phyloP scores from a whole-genome alignment of 1,284 basidiomycete genomes.

The Testicularia cyperi region DNA sequence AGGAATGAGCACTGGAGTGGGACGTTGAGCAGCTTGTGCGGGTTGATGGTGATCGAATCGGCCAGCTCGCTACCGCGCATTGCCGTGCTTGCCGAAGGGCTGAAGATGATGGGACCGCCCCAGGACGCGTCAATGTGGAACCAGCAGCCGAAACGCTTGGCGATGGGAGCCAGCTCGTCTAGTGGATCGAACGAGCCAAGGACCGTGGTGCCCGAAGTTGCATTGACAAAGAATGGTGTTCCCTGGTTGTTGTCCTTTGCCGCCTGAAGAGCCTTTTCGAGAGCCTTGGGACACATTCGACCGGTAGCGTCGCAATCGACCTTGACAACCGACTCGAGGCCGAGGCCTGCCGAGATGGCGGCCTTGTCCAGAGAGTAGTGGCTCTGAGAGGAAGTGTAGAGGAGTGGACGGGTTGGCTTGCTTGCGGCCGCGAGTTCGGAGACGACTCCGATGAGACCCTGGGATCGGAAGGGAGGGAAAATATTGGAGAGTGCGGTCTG shows the following conservation, averaged over 20 bases:
- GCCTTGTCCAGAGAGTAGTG: conserved; percentile 62
- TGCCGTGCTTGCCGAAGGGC: conserved; percentile 21
- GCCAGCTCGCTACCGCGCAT: conserved; percentile 55
- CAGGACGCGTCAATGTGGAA: conserved; percentile 62
- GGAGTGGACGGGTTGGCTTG: conserved; percentile 42
- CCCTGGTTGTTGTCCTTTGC: conserved; percentile 20
- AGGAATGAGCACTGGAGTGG: conserved; percentile 62
- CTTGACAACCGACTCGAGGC: conserved; percentile 56
- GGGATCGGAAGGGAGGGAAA: conserved; percentile 56
- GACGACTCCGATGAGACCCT: conserved; percentile 53
- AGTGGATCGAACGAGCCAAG: conserved; percentile 61
- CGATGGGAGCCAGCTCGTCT: conserved; percentile 52
- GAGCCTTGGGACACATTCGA: conserved; percentile 40
- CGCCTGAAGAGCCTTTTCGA: conserved; percentile 22
- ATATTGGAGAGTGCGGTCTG: conserved; percentile 60
- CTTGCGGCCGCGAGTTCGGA: conserved; percentile 14
- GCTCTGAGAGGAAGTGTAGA: conserved; percentile 60
- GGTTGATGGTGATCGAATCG: conserved; percentile 61
- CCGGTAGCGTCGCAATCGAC: conserved; percentile 56
- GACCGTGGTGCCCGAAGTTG: conserved; percentile 62
- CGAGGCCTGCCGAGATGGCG: conserved; percentile 61
- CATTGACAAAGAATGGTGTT: conserved; percentile 62
- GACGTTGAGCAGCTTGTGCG: conserved; percentile 62
- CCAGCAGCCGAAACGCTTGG: conserved; percentile 54
- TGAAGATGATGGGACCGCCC: conserved; percentile 61